A percentile compares a stretch with the other conserved stretches of the same genome.
These are phyloP conservation scores for Micromonas commoda DNA, from an alignment of 139 green algal species.

Conservation along the genomic window DNA sequence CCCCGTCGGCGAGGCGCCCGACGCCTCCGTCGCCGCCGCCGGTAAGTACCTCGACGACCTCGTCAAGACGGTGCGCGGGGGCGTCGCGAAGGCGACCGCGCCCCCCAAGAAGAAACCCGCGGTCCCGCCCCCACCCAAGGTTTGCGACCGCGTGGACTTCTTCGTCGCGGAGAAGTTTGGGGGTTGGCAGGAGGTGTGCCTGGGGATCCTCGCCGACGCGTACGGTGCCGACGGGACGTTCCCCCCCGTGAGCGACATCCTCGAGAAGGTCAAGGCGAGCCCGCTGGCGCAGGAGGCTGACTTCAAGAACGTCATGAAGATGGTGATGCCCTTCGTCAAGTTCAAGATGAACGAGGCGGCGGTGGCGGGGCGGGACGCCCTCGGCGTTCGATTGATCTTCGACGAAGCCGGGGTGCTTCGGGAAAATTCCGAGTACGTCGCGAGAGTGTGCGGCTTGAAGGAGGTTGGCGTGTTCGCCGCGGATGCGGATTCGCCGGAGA, in stretches of 20 bases:
- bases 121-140: slow-evolving; percentile 34
- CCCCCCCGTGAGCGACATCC: slow-evolving; percentile 38
- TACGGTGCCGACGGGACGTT: slow-evolving; percentile 46
- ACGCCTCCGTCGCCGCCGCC: slow-evolving; percentile 64
- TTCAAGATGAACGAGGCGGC: slow-evolving; percentile 74
- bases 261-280: slow-evolving; percentile 47
- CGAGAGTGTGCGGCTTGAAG: slow-evolving; percentile 47
- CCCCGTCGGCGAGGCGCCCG: slow-evolving; percentile 52
- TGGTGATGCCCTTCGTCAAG: slow-evolving; percentile 88
- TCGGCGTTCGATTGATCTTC: slow-evolving; percentile 54
- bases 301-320: slow-evolving; percentile 55
- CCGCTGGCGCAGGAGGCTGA: slow-evolving; percentile 31
- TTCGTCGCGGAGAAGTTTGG: slow-evolving; percentile 69
- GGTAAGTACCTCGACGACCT: slow-evolving; percentile 52
- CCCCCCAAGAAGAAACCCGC: slow-evolving; percentile 62
- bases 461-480: slow-evolving; percentile 28
- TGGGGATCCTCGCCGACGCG: slow-evolving; percentile 35
- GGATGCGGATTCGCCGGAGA: neutral
- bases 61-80: slow-evolving; percentile 64
- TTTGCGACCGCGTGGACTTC: slow-evolving; percentile 45
- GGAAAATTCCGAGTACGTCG: slow-evolving; percentile 67
- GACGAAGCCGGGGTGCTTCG: slow-evolving; percentile 64
- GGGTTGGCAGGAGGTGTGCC: slow-evolving; percentile 68
- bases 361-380: slow-evolving; percentile 42
- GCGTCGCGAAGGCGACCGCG: slow-evolving; percentile 70